Evolutionary conservation across 176 grass and related monocot species (phyloP).

Genomic region (Aegilops sharonensis): DNA sequence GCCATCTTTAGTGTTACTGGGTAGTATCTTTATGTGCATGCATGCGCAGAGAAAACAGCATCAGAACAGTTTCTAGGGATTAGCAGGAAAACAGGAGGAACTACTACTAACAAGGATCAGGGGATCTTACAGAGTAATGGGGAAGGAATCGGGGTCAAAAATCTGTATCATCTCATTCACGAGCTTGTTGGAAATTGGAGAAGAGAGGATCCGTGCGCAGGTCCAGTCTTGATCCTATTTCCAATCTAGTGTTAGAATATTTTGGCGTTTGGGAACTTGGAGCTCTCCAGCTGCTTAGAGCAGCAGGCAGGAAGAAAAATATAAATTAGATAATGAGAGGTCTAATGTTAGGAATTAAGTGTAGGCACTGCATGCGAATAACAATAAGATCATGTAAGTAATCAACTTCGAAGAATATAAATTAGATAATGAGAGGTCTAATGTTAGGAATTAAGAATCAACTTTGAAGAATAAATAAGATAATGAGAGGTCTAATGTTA

Average conservation of each 20-base stretch:
- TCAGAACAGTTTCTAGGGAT: constrained; percentile 22
- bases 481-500: not conserved
- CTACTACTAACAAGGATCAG: not conserved
- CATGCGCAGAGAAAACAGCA: not conserved
- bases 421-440: not conserved
- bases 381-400: not conserved
- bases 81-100: not conserved
- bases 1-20: not conserved
- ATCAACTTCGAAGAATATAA: not conserved
- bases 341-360: no score
- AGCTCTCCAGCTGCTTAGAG: constrained; percentile 9
- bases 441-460: not conserved
- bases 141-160: constrained; percentile 22
- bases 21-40: constrained; percentile 32
- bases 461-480: not conserved
- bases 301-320: not conserved
- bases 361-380: not conserved
- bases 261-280: constrained; percentile 52
- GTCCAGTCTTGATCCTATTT: constrained; percentile 41
- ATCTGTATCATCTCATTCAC: constrained; percentile 18
- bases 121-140: not conserved
- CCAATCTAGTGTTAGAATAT: constrained; percentile 18
- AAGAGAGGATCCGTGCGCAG: constrained; percentile 22
- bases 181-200: constrained; percentile 43
- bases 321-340: no score